Conservation (phyloP, 2,329 filamentous ascomycete genomes). For the Colletotrichum somersetense region DNA sequence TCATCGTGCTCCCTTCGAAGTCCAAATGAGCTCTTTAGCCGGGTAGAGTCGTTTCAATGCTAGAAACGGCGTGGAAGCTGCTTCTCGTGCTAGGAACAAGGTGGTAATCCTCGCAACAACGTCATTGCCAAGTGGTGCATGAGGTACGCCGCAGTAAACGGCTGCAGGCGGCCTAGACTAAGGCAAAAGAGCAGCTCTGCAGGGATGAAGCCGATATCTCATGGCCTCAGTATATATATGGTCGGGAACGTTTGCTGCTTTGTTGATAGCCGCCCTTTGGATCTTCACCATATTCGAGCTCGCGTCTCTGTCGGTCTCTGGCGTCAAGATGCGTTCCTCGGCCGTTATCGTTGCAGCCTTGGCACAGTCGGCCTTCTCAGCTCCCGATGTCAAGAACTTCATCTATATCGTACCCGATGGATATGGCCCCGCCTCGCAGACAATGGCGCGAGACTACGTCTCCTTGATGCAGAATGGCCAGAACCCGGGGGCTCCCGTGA, state of each 20-base stretch:
- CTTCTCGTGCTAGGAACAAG: not conserved
- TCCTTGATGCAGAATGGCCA: slow-evolving; percentile 44
- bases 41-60: not conserved
- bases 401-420: slow-evolving; percentile 52
- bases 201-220: slow-evolving; percentile 13
- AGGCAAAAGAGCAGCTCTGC: not conserved
- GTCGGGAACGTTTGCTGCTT: not conserved
- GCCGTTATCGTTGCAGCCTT: slow-evolving; percentile 21
- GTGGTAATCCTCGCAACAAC: slow-evolving; percentile 1
- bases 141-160: not conserved
- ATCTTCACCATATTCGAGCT: slow-evolving; percentile 9
- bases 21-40: not conserved
- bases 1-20: slow-evolving; percentile 2
- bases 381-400: slow-evolving; percentile 47
- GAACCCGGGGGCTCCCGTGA: slow-evolving; percentile 41
- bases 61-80: slow-evolving; percentile 6
- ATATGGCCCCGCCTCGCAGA: slow-evolving; percentile 49
- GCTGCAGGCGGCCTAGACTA: slow-evolving; percentile 3
- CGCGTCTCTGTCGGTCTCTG: slow-evolving; percentile 5
- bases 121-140: slow-evolving; percentile 20
- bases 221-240: not conserved
- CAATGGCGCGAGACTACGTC: slow-evolving; percentile 47
- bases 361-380: slow-evolving; percentile 28
- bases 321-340: slow-evolving; percentile 38
- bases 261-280: not conserved